phyloP scores from a whole-genome alignment of 176 grass and related monocot species.

The Bothriochloa decipiens region DNA sequence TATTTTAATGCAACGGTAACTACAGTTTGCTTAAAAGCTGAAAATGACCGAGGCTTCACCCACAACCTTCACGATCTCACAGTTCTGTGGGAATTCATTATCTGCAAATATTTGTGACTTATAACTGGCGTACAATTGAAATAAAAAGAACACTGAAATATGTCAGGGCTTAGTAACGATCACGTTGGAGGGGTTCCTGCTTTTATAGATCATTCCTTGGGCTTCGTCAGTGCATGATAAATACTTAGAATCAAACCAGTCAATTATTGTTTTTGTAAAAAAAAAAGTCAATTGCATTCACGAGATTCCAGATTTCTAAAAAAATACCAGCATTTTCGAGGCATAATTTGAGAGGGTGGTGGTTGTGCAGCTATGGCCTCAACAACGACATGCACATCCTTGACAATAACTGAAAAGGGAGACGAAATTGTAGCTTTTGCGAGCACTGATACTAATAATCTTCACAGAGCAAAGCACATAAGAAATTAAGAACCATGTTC shows the following conservation, averaged over 20 bases:
- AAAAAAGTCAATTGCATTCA: not conserved
- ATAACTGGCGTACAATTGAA: no score
- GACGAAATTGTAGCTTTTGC: no score
- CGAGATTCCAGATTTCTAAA: not conserved
- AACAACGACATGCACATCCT: not conserved
- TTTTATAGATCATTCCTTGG: not conserved
- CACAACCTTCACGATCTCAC: no score
- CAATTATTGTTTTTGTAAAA: no score
- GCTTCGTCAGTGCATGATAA: conserved; percentile 1
- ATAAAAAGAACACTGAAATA: not conserved
- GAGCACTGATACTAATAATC: no score
- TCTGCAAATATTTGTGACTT: no score
- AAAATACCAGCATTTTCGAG: no score
- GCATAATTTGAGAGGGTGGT: not conserved
- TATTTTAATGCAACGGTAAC: not conserved
- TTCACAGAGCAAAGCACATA: not conserved
- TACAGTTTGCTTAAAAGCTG: no score
- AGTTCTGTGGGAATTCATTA: no score
- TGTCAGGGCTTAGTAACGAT: not conserved
- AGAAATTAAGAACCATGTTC: not conserved
- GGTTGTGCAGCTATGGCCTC: not conserved
- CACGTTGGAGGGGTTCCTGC: not conserved
- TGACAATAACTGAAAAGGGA: no score
- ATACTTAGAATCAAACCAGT: not conserved
- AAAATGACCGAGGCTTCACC: no score